A percentile compares a stretch with the other conserved stretches of the same genome.
Evolutionary conservation across 495 filamentous ascomycete species (phyloP).

Genomic region (Talaromyces proteolyticus): DNA sequence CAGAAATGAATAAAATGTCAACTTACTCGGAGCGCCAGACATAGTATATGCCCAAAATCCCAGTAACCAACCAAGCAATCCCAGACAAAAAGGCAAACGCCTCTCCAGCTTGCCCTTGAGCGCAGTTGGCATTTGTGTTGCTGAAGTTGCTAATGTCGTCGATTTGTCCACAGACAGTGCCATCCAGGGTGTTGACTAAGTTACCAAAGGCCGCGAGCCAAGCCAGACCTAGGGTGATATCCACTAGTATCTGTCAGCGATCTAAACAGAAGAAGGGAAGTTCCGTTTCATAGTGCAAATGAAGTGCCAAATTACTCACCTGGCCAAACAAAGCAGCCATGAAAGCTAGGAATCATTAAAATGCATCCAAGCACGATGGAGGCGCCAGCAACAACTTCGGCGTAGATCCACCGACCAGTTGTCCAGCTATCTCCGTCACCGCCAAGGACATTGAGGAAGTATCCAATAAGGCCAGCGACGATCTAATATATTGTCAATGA

Average conservation of each 20-base stretch:
- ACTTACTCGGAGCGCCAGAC: slow-evolving; percentile 7
- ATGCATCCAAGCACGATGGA: slow-evolving; percentile 45
- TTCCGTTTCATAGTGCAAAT: neutral
- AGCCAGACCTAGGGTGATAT: slow-evolving; percentile 50
- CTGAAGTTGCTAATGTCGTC: slow-evolving; percentile 38
- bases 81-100: slow-evolving; percentile 63
- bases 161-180: slow-evolving; percentile 48
- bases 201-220: slow-evolving; percentile 64
- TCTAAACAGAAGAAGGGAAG: neutral
- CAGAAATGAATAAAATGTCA: too few species aligned
- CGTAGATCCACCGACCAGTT: slow-evolving; percentile 53
- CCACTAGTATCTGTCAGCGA: slow-evolving; percentile 24
- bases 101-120: slow-evolving; percentile 58
- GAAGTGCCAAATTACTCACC: slow-evolving; percentile 18
- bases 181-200: slow-evolving; percentile 47
- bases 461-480: slow-evolving; percentile 51
- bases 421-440: slow-evolving; percentile 25
- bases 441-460: slow-evolving; percentile 37
- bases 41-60: slow-evolving; percentile 29
- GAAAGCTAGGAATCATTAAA: slow-evolving; percentile 50
- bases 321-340: slow-evolving; percentile 36
- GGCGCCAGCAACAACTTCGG: slow-evolving; percentile 49
- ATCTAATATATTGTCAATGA: slow-evolving; percentile 19
- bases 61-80: slow-evolving; percentile 57
- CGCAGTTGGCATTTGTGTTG: slow-evolving; percentile 32